Evolutionary conservation across 208 protist genomes (phyloP), one percentile per base, ranked within the genome.

Genomic region (Trypanosoma cruzi): DNA sequence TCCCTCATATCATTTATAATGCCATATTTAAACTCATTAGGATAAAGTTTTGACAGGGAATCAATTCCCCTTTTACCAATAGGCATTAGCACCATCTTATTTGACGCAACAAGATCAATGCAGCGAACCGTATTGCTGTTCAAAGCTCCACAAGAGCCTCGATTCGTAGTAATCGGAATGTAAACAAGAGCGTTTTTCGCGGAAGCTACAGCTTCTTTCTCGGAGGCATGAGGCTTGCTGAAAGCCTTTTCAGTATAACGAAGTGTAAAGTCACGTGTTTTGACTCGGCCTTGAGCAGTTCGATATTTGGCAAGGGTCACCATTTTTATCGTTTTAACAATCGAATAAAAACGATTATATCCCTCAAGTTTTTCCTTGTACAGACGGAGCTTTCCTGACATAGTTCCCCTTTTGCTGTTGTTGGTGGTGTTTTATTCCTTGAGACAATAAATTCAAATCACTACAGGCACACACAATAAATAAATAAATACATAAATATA

Each of bases 291-390:
- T 75, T 95, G 86, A 18, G 85, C 75, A 59, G 81, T 75, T 28
- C 89, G 86, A 74, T 86, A 96, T 71, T 96, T 96, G 29, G 91
- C 89, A 58, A 96, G 73, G 22, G 91, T 94, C n/a, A 96, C 89
- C 88, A 94, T 95, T 78, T 96, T 96, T 57, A 96, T 96, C 18
- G 91, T 96, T 81, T 93, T 96, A 36, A 96, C 89, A 54, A 96
- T 96, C 28, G 84, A 88, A 80, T 96, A 94, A 79, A 95, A 96
- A 64, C 79, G 78, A 69, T 96, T 96, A 78, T 96, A 96, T 37
- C 91, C 91, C 73, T 93, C 91, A 65, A 96, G 80, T 73, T 96
- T 96, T 63, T 95, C 88, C 77, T 94, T 96, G 81, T 94, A 96
- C 64, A 96, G 75, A 82, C 88, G 88, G 60, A 96, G 84, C 58